Conservation (phyloP, 164 flowering plant genomes). For the Euptelea pleiosperma region DNA sequence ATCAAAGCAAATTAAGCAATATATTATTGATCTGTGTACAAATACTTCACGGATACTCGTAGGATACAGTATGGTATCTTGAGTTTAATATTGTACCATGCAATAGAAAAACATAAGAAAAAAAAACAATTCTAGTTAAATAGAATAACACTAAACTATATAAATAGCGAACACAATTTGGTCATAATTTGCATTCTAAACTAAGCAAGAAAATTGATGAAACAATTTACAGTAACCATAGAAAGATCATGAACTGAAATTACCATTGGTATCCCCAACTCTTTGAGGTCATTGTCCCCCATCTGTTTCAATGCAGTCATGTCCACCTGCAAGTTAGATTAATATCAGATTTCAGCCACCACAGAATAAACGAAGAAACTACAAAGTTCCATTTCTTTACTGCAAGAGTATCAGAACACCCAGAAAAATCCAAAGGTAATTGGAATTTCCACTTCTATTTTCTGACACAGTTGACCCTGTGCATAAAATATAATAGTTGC, state of each 20-base stretch:
- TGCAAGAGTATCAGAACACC: too few species aligned
- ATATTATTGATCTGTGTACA: too few species aligned
- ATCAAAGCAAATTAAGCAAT: too few species aligned
- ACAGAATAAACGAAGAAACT: not conserved
- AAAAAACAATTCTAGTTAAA: too few species aligned
- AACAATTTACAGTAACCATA: not conserved
- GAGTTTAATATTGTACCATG: too few species aligned
- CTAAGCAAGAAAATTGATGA: not conserved
- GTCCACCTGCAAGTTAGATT: slow-evolving; percentile 54
- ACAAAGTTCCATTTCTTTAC: not conserved
- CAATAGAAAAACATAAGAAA: not conserved
- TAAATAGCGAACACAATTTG: not conserved
- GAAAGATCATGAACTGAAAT: not conserved
- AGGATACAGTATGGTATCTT: too few species aligned
- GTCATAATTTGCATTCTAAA: not conserved
- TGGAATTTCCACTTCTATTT: too few species aligned
- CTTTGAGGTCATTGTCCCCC: slow-evolving; percentile 81
- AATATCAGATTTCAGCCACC: slow-evolving; percentile 1
- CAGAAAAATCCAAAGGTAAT: too few species aligned
- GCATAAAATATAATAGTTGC: too few species aligned
- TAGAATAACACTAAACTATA: too few species aligned
- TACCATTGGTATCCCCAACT: slow-evolving; percentile 91
- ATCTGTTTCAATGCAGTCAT: slow-evolving; percentile 78
- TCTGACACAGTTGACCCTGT: too few species aligned
- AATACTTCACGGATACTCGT: too few species aligned